These are phyloP conservation scores for Margaritispora aquatica DNA, from an alignment of 495 filamentous ascomycete genomes.

Conservation along the genomic window DNA sequence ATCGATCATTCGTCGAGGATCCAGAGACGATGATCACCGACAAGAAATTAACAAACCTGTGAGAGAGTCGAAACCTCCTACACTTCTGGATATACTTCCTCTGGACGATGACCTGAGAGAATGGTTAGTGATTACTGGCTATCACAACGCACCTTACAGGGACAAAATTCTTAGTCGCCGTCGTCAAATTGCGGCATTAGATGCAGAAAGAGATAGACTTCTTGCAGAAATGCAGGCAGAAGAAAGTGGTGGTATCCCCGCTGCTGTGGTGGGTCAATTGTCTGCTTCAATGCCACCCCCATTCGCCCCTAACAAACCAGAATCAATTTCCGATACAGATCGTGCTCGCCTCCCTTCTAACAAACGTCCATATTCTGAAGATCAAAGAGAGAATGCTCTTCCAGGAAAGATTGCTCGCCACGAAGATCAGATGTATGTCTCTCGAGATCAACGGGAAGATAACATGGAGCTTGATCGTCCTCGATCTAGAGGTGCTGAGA, in stretches of 20 bases:
- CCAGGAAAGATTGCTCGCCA: slow-evolving; percentile 12
- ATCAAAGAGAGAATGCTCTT: background rate
- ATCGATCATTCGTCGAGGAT: background rate
- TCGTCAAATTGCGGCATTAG: slow-evolving; percentile 37
- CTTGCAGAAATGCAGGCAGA: slow-evolving; percentile 30
- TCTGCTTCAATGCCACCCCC: slow-evolving; percentile 16
- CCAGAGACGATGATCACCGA: slow-evolving; percentile 14
- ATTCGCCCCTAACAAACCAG: slow-evolving; percentile 10
- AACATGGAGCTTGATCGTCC: background rate
- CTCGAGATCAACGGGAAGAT: slow-evolving; percentile 8
- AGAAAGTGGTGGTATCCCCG: slow-evolving; percentile 20
- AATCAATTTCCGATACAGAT: slow-evolving; percentile 6
- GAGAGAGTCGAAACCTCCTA: slow-evolving; percentile 5
- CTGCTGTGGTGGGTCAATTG: slow-evolving; percentile 9
- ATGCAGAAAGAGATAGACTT: slow-evolving; percentile 31
- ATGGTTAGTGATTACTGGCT: slow-evolving; percentile 56
- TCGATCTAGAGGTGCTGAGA: slow-evolving; percentile 5
- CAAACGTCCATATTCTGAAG: slow-evolving; percentile 16
- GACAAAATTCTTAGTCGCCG: slow-evolving; percentile 38
- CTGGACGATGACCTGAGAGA: slow-evolving; percentile 44
- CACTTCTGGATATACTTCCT: slow-evolving; percentile 9
- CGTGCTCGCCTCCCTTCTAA: slow-evolving; percentile 9
- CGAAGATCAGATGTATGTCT: background rate
- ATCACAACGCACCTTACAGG: slow-evolving; percentile 45
- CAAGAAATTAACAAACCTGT: background rate